phyloP scores from a whole-genome alignment of 2,329 filamentous ascomycete genomes.

The Monilinia fructicola region DNA sequence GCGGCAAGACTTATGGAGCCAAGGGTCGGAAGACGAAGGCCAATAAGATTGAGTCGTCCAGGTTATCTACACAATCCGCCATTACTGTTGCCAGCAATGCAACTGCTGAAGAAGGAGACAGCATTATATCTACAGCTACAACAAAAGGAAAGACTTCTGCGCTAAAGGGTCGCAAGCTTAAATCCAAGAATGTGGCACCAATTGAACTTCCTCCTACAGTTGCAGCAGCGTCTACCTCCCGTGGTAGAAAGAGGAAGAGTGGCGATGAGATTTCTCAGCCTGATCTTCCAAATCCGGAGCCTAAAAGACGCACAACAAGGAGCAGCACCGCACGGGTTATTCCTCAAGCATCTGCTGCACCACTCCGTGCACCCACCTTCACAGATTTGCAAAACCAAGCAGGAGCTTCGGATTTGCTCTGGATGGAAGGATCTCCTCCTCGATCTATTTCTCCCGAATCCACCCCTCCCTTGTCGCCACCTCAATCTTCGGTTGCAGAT shows the following conservation, averaged over 20 bases:
- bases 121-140: conserved; percentile 41
- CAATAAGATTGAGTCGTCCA: conserved; percentile 65
- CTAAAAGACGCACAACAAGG: conserved; percentile 41
- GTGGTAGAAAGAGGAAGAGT: conserved; percentile 38
- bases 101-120: conserved; percentile 52
- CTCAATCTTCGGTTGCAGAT: conserved; percentile 50
- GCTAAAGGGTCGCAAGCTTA: conserved; percentile 36
- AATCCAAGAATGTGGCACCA: conserved; percentile 55
- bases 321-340: conserved; percentile 46
- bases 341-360: conserved; percentile 49
- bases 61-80: conserved; percentile 60
- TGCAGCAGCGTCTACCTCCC: conserved; percentile 37
- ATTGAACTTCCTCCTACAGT: conserved; percentile 47
- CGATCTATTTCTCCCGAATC: background rate
- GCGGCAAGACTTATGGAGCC: conserved; percentile 55
- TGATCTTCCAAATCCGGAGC: conserved; percentile 41
- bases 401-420: conserved; percentile 10
- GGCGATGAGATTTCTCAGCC: conserved; percentile 27
- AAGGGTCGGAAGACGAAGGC: conserved; percentile 46
- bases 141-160: conserved; percentile 5
- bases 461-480: conserved; percentile 38
- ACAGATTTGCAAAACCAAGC: conserved; percentile 46
- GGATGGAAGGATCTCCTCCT: conserved; percentile 20
- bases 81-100: conserved; percentile 51
- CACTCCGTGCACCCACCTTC: conserved; percentile 47